Evolutionary conservation across 192 early-diverging fungal genomes (phyloP), one percentile per base, ranked within the genome.

Genomic region (Coemansia reversa): DNA sequence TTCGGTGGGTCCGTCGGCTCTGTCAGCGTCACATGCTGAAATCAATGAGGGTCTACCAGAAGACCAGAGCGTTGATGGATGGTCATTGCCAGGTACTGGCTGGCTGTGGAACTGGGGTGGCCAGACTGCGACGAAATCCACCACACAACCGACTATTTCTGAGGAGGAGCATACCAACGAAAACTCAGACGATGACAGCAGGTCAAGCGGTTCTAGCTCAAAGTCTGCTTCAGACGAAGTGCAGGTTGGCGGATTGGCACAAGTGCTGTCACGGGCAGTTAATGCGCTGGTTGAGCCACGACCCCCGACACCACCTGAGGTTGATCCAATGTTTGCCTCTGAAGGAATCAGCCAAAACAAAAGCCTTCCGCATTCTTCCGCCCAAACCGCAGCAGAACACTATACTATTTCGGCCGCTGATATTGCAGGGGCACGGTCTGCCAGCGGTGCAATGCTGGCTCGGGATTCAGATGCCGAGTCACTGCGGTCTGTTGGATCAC

Each of bases 241-340:
- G 50, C 29, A 54, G 19, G 50, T 5, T 11, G 56, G 66, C 8
- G 76, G 76, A 6, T 35, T 79, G 2, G 58, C 76, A 4, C 76
- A 79, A 51, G 76, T 58, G 18, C 67, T 79, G 8, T 79, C 76
- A 11, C 66, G 76, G 1, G 76, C 76, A 6, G 70, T 79, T 54
- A 66, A 79, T 52, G 63, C 63, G 23, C 64, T 79, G 47, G 67
- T 79, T 12, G 76, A 79, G 57, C 76, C 76, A 3, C 62, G 67
- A 0, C 63, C 76, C 16, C 76, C 70, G 28, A 79, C 76, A 1
- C 76, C 76, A 18, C 76, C 76, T 7, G 70, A 73, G n/a, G 53
- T 64, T 7, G 76, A 79, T 39, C 76, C 76, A 6, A 67, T 69
- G 22, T 68, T 79, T 51, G 62, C 45, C 28, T 7, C 76, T 0